Evolutionary conservation across 2,329 filamentous ascomycete species (phyloP).

Genomic region (Cladosporium sp.): DNA sequence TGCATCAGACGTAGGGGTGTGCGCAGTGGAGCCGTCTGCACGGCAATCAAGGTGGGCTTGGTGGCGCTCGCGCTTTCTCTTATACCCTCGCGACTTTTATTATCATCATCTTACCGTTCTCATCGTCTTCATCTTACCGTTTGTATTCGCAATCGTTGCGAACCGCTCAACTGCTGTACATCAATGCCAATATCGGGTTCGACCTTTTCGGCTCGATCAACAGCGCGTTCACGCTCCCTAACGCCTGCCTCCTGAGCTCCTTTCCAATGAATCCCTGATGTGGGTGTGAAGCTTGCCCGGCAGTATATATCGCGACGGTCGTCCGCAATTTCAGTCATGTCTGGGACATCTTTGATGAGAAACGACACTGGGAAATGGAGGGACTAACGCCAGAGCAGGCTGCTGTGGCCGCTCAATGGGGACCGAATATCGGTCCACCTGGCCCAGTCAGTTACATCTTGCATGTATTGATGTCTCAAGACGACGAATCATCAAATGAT

Average conservation of each 20-base stretch:
- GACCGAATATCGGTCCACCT: conserved; percentile 6
- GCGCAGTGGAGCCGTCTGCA: conserved; percentile 4
- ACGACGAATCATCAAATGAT: background rate
- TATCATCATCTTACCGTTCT: conserved; percentile 12
- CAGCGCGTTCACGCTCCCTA: conserved; percentile 8
- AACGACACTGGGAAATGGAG: conserved; percentile 11
- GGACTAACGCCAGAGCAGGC: conserved; percentile 11
- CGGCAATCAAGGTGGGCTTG: background rate
- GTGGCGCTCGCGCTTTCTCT: conserved; percentile 5
- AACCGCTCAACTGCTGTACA: conserved; percentile 4
- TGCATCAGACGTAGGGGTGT: background rate
- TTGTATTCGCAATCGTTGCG: background rate
- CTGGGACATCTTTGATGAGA: conserved; percentile 11
- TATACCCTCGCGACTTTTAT: conserved; percentile 8
- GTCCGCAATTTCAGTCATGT: conserved; percentile 11
- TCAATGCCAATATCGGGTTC: conserved; percentile 2
- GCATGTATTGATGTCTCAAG: conserved; percentile 1
- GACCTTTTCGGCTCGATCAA: conserved; percentile 7
- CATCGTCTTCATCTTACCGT: conserved; percentile 11
- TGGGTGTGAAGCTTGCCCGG: conserved; percentile 5
- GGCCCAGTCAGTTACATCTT: conserved; percentile 8
- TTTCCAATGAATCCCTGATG: conserved; percentile 6
- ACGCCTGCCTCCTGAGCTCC: conserved; percentile 10
- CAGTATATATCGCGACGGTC: conserved; percentile 8
- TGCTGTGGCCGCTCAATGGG: conserved; percentile 8